Base-by-base conservation (phyloP, 2,329 filamentous ascomycete species). In the Pseudogymnoascus sp. region DNA sequence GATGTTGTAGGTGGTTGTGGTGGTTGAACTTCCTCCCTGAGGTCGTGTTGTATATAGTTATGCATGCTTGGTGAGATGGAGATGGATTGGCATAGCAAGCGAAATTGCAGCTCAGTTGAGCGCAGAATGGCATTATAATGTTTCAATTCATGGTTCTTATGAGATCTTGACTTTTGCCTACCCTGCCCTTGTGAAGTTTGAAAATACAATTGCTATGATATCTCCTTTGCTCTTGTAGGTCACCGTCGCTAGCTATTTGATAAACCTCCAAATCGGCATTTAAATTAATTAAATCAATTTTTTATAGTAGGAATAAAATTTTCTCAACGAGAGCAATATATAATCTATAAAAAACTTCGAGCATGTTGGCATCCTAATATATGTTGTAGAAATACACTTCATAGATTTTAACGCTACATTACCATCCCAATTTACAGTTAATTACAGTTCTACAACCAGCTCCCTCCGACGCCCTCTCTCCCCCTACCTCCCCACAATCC, bases 401-500 rank as follows among this genome's bases (percentile, higher is more conserved):
- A 28, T 53, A 8, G 23, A 53, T 56, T 63, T 59, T 61, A 64
- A 63, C 64, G 64, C 44, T 60, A 18, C n/a, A 61, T 21, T 61
- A 31, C 25, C 28, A 38, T 10, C 14, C 59, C 34, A 11, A 8
- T 36, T 36, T 34, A 63, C 18, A 42, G 10, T 50, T 36, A 25
- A 60, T 53, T 61, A 31, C 44, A 28, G 28, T 37, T 59, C 23
- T 31, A n/a, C 25, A 36, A n/a, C 38, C 34, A 61, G 23, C 23
- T 16, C 59, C 50, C 46, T 31, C 4, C 11, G 14, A 40, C 31
- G 62, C 37, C 64, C 12, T 28, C 50, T 59, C 66, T 67, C 11
- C 56, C 18, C 21, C 37, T 1, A 11, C 31, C 56, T 14, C 16
- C n/a, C 63, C 37, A 69, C 69, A 46, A 65, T 64, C 64, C 69